Percentiles rank a stretch among this genome's conserved stretches.
Evolutionary conservation across 1,284 basidiomycete species (phyloP).

Genomic region (Testicularia cyperi): DNA sequence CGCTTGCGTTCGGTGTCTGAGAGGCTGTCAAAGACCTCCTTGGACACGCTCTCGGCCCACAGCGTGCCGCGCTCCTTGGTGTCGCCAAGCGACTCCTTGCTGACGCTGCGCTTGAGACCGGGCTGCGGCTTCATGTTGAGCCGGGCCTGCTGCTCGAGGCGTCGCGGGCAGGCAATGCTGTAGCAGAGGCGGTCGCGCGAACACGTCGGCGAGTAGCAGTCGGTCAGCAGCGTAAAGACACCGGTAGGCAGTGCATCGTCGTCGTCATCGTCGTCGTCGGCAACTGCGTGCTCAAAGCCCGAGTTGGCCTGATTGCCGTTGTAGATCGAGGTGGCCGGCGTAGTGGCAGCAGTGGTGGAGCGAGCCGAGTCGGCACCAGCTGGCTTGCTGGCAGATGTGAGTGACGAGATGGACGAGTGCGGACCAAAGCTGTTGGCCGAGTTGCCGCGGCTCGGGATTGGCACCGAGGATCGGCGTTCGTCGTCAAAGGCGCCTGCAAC

Average conservation of each 20-base stretch:
- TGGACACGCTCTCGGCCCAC: conserved; percentile 94
- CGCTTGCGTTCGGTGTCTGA: conserved; percentile 90
- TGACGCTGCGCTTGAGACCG: conserved; percentile 73
- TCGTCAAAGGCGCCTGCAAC: conserved; percentile 35
- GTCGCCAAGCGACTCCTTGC: conserved; percentile 79
- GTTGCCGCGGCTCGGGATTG: conserved; percentile 19
- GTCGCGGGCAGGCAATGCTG: conserved; percentile 89
- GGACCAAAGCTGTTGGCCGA: conserved; percentile 30
- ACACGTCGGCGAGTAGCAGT: conserved; percentile 98
- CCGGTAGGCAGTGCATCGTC: conserved; percentile 77
- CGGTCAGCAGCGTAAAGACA: conserved; percentile 93
- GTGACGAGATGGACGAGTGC: conserved; percentile 24
- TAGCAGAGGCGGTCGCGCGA: conserved; percentile 90
- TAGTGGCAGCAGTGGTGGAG: conserved; percentile 28
- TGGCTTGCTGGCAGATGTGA: conserved; percentile 45
- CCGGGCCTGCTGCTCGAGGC: conserved; percentile 89
- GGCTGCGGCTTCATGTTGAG: conserved; percentile 85
- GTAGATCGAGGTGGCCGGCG: conserved; percentile 55
- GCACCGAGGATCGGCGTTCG: conserved; percentile 12
- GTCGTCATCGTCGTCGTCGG: conserved; percentile 59
- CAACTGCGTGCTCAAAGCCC: no score
- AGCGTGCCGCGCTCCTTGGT: conserved; percentile 71
- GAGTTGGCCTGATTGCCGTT: conserved; percentile 23
- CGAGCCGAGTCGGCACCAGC: conserved; percentile 47
- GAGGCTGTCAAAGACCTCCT: conserved; percentile 88